phyloP scores from a whole-genome alignment of 106 monocot genomes.

The Vanilla planifolia region DNA sequence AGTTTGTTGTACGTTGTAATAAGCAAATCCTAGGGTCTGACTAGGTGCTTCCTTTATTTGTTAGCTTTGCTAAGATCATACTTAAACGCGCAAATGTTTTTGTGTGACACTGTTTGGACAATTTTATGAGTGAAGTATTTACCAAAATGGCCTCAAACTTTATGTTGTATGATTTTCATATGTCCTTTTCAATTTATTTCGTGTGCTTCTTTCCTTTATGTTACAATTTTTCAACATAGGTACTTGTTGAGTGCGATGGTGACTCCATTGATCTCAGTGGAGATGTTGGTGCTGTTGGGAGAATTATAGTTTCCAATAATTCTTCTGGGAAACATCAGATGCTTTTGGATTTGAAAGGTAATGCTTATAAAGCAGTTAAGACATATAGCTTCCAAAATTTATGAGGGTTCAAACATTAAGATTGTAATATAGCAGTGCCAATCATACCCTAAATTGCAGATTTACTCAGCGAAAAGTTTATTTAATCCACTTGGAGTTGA shows the following conservation, averaged over 20 bases:
- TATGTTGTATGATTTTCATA: neutral
- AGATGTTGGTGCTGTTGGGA: constrained; percentile 90
- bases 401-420: no score
- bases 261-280: constrained; percentile 95
- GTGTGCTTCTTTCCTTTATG: neutral
- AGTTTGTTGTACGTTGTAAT: no score
- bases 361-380: neutral
- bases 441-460: no score
- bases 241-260: constrained; percentile 91
- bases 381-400: no score
- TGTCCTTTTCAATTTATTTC: constrained; percentile 3
- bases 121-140: neutral
- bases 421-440: no score
- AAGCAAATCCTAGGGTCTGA: no score
- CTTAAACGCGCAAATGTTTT: no score
- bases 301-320: constrained; percentile 70
- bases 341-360: constrained; percentile 93
- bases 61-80: no score
- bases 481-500: no score
- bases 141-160: neutral
- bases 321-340: constrained; percentile 53
- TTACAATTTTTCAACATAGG: constrained; percentile 33
- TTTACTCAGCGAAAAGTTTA: no score
- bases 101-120: neutral
- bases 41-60: no score